These are phyloP conservation scores for Fusarium oligoseptatum DNA, from an alignment of 2,329 filamentous ascomycete species.

Conservation along the genomic window DNA sequence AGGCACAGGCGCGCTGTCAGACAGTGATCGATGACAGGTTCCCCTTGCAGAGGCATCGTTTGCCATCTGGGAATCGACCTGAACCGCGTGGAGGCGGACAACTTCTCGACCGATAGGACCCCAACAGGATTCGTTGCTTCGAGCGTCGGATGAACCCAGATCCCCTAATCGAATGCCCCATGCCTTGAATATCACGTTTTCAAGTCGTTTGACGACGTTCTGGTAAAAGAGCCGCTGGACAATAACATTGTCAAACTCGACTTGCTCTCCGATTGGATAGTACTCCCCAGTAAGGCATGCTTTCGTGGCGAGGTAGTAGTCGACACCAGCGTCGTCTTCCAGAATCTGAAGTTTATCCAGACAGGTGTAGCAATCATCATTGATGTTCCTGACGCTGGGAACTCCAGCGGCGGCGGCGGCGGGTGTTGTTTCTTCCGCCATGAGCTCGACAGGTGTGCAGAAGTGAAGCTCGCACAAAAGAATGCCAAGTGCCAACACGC, in stretches of 20 bases:
- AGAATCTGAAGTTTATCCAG: not conserved
- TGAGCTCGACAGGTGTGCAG: not conserved
- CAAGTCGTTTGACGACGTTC: not conserved
- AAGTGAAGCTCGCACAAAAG: not conserved
- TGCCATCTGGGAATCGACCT: not conserved
- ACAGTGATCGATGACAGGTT: not conserved
- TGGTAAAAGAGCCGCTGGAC: not conserved
- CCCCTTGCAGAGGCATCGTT: not conserved
- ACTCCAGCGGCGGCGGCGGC: too few relatives aligned
- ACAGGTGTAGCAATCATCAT: not conserved
- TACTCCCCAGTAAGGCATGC: not conserved
- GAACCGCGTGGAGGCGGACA: not conserved
- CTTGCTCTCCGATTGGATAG: not conserved
- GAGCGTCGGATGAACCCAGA: not conserved
- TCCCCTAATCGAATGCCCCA: not conserved
- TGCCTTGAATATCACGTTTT: not conserved
- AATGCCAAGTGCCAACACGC: not conserved
- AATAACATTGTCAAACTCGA: not conserved
- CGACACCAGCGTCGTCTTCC: not conserved
- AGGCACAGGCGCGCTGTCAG: not conserved
- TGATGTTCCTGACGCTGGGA: not conserved
- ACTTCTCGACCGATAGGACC: not conserved
- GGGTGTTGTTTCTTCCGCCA: not conserved
- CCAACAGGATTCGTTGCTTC: not conserved
- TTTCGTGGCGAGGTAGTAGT: not conserved